A percentile compares a stretch with the other conserved stretches of the same genome.
Evolutionary conservation across 2,329 filamentous ascomycete genomes (phyloP).

Genomic region (Fusarium sp.): DNA sequence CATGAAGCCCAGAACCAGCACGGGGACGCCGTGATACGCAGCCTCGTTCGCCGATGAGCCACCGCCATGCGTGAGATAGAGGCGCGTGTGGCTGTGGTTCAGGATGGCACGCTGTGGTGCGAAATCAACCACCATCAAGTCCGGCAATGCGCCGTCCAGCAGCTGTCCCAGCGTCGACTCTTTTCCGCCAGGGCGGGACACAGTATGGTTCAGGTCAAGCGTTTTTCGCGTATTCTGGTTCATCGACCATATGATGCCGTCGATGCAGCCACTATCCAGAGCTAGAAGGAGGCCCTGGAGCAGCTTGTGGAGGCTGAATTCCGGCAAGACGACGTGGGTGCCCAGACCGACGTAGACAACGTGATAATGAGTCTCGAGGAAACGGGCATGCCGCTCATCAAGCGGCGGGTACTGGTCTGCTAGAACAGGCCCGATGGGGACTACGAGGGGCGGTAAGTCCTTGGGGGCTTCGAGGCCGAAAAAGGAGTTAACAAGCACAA

Average conservation of each 20-base stretch:
- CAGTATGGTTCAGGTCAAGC: conserved; percentile 24
- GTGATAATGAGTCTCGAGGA: conserved; percentile 48
- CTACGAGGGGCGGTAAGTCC: conserved; percentile 58
- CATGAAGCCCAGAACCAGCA: conserved; percentile 56
- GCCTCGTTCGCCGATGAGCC: conserved; percentile 59
- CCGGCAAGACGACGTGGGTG: conserved; percentile 55
- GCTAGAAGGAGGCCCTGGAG: conserved; percentile 46
- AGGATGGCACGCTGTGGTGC: conserved; percentile 59
- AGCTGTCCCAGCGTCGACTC: conserved; percentile 31
- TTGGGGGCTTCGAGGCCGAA: conserved; percentile 58
- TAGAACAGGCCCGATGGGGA: conserved; percentile 57
- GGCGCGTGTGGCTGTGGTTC: conserved; percentile 48
- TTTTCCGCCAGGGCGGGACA: neutral
- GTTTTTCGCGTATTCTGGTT: conserved; percentile 40
- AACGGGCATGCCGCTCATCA: conserved; percentile 41
- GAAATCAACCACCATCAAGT: conserved; percentile 52
- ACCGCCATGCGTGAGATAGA: conserved; percentile 60
- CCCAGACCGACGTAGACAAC: conserved; percentile 58
- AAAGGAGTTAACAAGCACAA: conserved; percentile 61
- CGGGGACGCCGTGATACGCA: conserved; percentile 55
- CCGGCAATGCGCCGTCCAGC: conserved; percentile 45
- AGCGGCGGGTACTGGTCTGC: conserved; percentile 52
- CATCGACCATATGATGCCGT: conserved; percentile 57
- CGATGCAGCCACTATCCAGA: conserved; percentile 45
- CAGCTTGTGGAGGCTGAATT: conserved; percentile 48